Conservation (phyloP, 2,329 filamentous ascomycete genomes). For the Periconia macrospinosa region DNA sequence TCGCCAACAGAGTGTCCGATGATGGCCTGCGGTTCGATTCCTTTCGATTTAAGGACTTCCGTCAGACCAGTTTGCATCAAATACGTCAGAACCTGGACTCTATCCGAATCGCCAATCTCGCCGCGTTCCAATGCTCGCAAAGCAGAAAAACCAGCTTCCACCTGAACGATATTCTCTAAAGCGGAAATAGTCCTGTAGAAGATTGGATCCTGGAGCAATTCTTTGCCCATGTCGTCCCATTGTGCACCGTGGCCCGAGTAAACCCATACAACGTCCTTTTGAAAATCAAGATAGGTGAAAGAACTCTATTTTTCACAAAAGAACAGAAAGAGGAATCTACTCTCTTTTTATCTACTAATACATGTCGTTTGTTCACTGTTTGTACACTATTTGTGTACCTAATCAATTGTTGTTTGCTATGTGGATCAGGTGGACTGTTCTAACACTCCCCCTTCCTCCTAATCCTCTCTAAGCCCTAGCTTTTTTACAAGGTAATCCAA, state of each 20-base stretch:
- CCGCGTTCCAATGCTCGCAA: constrained; percentile 13
- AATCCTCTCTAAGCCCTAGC: too few relatives aligned
- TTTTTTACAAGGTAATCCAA: too few relatives aligned
- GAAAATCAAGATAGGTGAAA: too few relatives aligned
- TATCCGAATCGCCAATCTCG: constrained; percentile 29
- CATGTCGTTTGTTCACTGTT: too few relatives aligned
- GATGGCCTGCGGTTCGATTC: constrained; percentile 38
- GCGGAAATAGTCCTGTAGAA: constrained; percentile 28
- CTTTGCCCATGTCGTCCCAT: constrained; percentile 46
- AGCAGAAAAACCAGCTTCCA: constrained; percentile 23
- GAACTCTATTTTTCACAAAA: too few relatives aligned
- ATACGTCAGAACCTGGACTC: constrained; percentile 40
- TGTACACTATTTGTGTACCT: too few relatives aligned
- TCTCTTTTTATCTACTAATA: too few relatives aligned
- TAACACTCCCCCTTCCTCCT: too few relatives aligned
- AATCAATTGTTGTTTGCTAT: too few relatives aligned
- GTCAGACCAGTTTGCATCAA: constrained; percentile 41
- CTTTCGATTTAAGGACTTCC: constrained; percentile 33
- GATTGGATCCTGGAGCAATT: constrained; percentile 30
- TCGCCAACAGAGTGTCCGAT: constrained; percentile 50
- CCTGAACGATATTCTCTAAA: constrained; percentile 25
- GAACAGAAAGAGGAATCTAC: too few relatives aligned
- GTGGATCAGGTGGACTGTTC: too few relatives aligned
- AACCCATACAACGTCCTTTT: constrained; percentile 37
- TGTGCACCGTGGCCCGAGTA: constrained; percentile 51